These are phyloP conservation scores for Apiotrichum brassicae DNA, from an alignment of 1,284 basidiomycete species.

Conservation along the genomic window DNA sequence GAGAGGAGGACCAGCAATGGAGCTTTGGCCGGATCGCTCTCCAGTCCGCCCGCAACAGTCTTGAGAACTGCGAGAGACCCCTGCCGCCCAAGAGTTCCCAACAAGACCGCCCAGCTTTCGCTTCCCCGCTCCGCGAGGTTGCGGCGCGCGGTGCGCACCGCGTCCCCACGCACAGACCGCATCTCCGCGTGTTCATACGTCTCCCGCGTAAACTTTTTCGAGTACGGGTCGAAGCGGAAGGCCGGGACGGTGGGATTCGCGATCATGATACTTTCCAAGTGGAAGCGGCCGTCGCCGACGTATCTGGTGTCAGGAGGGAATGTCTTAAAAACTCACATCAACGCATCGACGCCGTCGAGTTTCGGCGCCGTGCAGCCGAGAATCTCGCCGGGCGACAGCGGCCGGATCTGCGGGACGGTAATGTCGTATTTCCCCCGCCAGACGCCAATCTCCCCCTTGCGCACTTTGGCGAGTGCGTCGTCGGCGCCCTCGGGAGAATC, in stretches of 20 bases:
- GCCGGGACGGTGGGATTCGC: conserved; percentile 93
- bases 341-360: conserved; percentile 67
- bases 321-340: conserved; percentile 58
- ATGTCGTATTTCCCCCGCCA: conserved; percentile 61
- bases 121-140: conserved; percentile 52
- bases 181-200: conserved; percentile 86
- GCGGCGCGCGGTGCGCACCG: conserved; percentile 64
- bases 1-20: conserved; percentile 79
- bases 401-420: conserved; percentile 82
- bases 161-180: conserved; percentile 66
- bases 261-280: conserved; percentile 98
- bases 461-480: conserved; percentile 28
- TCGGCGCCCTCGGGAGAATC: conserved; percentile 3
- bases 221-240: conserved; percentile 97
- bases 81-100: conserved; percentile 92
- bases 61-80: conserved; percentile 83
- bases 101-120: conserved; percentile 77
- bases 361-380: conserved; percentile 93
- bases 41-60: conserved; percentile 67
- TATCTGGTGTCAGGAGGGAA: conserved; percentile 56
- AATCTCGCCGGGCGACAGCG: conserved; percentile 92
- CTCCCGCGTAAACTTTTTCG: conserved; percentile 92
- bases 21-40: conserved; percentile 41
- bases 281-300: conserved; percentile 95
- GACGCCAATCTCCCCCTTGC: conserved; percentile 39